Percentiles rank a stretch among this genome's conserved stretches.
phyloP scores from a whole-genome alignment of 345 rosid species.

The Populus ilicifolia region DNA sequence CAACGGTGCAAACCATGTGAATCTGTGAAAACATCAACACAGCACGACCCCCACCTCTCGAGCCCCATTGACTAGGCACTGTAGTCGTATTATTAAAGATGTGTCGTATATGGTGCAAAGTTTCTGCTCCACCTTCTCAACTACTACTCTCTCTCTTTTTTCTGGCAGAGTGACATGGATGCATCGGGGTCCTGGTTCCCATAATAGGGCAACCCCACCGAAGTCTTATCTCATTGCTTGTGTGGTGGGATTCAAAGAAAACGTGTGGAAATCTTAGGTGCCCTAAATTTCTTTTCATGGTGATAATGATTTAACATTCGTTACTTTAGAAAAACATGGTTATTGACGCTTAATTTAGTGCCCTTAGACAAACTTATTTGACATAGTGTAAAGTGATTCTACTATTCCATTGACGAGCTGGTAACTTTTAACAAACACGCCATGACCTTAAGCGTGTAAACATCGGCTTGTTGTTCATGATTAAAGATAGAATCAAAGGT shows the following conservation, averaged over 20 bases:
- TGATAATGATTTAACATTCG: background rate
- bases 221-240: background rate
- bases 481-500: background rate
- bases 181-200: slow-evolving; percentile 8
- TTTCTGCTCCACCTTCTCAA: slow-evolving; percentile 22
- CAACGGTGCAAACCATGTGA: slow-evolving; percentile 32
- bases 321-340: background rate
- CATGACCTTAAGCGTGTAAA: background rate
- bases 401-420: slow-evolving; percentile 4
- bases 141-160: slow-evolving; percentile 19
- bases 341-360: background rate
- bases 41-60: background rate
- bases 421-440: background rate
- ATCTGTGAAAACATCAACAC: background rate
- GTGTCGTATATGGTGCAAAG: slow-evolving; percentile 30
- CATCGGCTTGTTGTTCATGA: background rate
- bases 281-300: background rate
- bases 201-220: slow-evolving; percentile 18
- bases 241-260: slow-evolving; percentile 1
- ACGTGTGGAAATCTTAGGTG: background rate
- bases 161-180: slow-evolving; percentile 16
- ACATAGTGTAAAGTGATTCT: background rate
- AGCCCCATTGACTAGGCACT: slow-evolving; percentile 8
- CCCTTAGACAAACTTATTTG: background rate
- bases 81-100: background rate